A percentile compares a stretch with the other conserved stretches of the same genome.
phyloP scores from a whole-genome alignment of 768 basidiomycete genomes.

The Lentinula guzmanii region DNA sequence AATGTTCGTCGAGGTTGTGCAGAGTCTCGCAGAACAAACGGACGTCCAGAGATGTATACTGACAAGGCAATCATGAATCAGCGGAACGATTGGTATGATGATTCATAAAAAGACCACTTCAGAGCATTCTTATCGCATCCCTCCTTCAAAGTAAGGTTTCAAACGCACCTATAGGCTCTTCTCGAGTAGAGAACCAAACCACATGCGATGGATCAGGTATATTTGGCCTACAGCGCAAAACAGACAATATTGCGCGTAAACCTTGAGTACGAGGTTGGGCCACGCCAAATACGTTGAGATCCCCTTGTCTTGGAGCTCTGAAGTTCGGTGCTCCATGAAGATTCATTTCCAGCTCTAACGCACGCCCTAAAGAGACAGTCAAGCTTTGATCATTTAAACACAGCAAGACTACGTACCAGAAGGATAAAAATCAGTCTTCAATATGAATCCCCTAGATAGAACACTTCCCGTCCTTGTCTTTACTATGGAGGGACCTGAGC shows the following conservation, averaged over 20 bases:
- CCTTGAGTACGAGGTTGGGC: conserved; percentile 95
- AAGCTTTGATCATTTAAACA: not conserved
- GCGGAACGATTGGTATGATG: not conserved
- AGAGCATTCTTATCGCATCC: not conserved
- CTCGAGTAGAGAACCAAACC: conserved; percentile 95
- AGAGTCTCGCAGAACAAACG: conserved; percentile 88
- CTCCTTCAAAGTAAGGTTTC: not conserved
- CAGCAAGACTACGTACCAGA: conserved; percentile 40
- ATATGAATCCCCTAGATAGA: conserved; percentile 80
- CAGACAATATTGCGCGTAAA: conserved; percentile 81
- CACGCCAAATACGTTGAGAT: conserved; percentile 89
- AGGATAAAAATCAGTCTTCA: conserved; percentile 91
- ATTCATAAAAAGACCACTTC: too few relatives aligned
- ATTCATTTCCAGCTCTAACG: conserved; percentile 85
- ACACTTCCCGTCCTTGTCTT: conserved; percentile 83
- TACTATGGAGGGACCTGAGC: conserved; percentile 68
- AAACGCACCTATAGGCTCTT: conserved; percentile 84
- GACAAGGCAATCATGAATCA: conserved; percentile 13
- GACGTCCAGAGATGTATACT: conserved; percentile 87
- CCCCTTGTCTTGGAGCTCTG: conserved; percentile 69
- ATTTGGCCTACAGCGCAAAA: conserved; percentile 70
- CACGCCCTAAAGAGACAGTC: conserved; percentile 53
- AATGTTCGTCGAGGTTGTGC: conserved; percentile 77
- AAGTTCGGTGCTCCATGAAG: conserved; percentile 97
- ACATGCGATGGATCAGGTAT: conserved; percentile 62